These are phyloP conservation scores for Castanopsis chinensis DNA, from an alignment of 306 rosid species.

Conservation along the genomic window DNA sequence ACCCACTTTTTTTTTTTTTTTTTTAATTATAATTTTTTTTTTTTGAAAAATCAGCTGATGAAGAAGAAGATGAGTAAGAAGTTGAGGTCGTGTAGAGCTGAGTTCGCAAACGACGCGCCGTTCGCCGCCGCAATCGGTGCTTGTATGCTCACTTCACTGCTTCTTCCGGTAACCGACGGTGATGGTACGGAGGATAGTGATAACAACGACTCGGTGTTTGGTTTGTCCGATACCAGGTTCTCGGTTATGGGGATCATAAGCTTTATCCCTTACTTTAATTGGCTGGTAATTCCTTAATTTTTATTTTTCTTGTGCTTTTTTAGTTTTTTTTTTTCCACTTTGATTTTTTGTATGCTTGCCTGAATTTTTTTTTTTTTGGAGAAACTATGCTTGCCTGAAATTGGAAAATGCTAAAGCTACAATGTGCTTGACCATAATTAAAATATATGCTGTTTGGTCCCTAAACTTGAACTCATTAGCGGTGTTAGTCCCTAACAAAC, in stretches of 20 bases:
- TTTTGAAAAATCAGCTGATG: neutral
- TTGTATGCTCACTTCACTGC: slow-evolving; percentile 66
- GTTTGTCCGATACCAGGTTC: slow-evolving; percentile 64
- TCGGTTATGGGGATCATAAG: slow-evolving; percentile 79
- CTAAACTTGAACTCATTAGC: no score
- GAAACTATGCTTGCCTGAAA: no score
- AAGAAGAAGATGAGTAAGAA: slow-evolving; percentile 18
- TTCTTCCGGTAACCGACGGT: slow-evolving; percentile 43
- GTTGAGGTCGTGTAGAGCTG: slow-evolving; percentile 45
- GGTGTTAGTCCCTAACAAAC: no score
- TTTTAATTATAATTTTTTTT: no score
- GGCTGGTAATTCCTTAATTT: slow-evolving; percentile 57
- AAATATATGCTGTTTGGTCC: no score
- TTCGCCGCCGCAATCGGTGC: slow-evolving; percentile 82
- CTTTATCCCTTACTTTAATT: slow-evolving; percentile 93
- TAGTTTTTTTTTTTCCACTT: neutral
- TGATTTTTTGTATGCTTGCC: no score
- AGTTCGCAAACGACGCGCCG: slow-evolving; percentile 69
- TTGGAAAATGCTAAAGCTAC: no score
- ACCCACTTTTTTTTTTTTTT: neutral
- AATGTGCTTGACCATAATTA: no score
- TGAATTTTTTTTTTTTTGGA: no score
- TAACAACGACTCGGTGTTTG: slow-evolving; percentile 44
- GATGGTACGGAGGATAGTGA: slow-evolving; percentile 30
- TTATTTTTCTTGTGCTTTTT: neutral